Evolutionary conservation across 805 yeast species (phyloP).

Genomic region (Candida hungchunana): DNA sequence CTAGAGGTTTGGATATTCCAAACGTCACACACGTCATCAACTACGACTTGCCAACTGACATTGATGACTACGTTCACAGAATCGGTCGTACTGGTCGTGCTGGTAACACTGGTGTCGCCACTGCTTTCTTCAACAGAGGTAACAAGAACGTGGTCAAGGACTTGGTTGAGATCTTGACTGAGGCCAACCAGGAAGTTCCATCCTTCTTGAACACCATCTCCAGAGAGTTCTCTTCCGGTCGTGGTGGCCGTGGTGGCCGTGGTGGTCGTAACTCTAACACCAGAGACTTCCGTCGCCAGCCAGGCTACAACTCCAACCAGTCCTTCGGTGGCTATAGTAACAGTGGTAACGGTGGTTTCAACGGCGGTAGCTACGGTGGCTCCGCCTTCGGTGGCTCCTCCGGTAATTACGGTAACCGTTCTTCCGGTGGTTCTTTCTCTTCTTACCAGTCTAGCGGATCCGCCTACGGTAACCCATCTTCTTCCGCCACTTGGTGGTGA

Average conservation of each 20-base stretch:
- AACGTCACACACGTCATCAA: constrained; percentile 97
- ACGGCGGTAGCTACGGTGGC: too few relatives aligned
- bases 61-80: constrained; percentile 98
- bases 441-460: constrained; percentile 19
- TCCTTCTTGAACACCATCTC: constrained; percentile 74
- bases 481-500: constrained; percentile 10
- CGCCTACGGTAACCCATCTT: constrained; percentile 10
- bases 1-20: constrained; percentile 99
- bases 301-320: constrained; percentile 19
- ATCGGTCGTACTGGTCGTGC: constrained; percentile 99
- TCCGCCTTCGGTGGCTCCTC: constrained; percentile 10
- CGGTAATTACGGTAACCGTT: constrained; percentile 16
- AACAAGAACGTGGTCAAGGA: constrained; percentile 88
- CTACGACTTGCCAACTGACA: constrained; percentile 94
- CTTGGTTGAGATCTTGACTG: constrained; percentile 77
- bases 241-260: constrained; percentile 51
- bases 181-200: constrained; percentile 98
- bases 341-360: constrained; percentile 7
- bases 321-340: constrained; percentile 17
- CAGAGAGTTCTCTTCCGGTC: constrained; percentile 65
- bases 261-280: constrained; percentile 37
- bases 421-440: constrained; percentile 19
- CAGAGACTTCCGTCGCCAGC: constrained; percentile 49
- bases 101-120: constrained; percentile 97
- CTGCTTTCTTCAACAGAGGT: constrained; percentile 96